Conservation (phyloP, 352 stramenopile species). For the Globisporangium ultimum region DNA sequence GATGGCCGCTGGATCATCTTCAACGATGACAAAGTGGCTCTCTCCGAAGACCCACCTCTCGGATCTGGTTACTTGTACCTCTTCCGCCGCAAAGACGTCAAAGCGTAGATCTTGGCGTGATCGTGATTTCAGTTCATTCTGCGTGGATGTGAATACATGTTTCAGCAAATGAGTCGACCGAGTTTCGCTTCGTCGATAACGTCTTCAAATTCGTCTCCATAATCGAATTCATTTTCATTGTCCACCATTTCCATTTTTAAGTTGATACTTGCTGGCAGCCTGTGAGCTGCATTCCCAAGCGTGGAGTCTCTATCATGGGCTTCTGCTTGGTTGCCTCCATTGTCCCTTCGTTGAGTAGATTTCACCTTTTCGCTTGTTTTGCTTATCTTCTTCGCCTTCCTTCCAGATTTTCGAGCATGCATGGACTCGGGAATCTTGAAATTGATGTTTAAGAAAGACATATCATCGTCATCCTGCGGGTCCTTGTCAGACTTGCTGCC, state of each 20-base stretch:
- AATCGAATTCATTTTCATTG: conserved; percentile 52
- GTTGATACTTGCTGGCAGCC: background rate
- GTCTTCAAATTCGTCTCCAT: conserved; percentile 82
- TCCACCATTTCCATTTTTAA: conserved; percentile 20
- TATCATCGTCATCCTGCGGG: conserved; percentile 25
- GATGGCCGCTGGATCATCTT: conserved; percentile 97
- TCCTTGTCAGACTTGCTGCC: conserved; percentile 10
- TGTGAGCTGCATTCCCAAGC: conserved; percentile 9
- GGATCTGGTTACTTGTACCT: conserved; percentile 97
- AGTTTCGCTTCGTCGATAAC: conserved; percentile 69
- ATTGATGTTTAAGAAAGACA: conserved; percentile 46
- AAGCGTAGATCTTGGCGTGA: conserved; percentile 11
- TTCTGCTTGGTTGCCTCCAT: conserved; percentile 21
- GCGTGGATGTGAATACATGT: background rate
- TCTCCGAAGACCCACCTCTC: conserved; percentile 92
- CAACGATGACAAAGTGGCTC: conserved; percentile 98
- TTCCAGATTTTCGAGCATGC: conserved; percentile 9
- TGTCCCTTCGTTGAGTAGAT: background rate
- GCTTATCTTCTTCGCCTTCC: conserved; percentile 7
- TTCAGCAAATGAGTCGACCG: conserved; percentile 43
- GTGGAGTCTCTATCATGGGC: background rate
- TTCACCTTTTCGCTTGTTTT: background rate
- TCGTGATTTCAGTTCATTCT: background rate
- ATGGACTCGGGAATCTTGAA: conserved; percentile 40
- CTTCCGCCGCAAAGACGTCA: conserved; percentile 67